phyloP scores from a whole-genome alignment of 495 filamentous ascomycete species.

The Neurospora tetraspora region DNA sequence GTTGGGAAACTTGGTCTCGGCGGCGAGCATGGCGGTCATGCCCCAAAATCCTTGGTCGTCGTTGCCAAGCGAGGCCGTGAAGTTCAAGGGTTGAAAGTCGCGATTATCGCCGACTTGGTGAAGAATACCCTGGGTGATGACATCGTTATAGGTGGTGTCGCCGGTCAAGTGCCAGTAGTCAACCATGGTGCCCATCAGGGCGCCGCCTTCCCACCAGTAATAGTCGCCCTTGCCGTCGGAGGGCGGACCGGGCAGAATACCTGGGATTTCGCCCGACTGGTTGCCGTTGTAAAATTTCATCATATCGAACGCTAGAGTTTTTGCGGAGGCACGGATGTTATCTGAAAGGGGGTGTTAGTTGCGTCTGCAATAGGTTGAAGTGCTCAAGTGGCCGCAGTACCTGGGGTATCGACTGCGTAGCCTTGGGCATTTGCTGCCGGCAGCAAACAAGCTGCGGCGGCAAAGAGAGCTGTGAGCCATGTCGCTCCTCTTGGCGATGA shows the following conservation, averaged over 20 bases:
- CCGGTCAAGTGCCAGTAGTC: constrained; percentile 66
- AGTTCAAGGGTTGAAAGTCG: constrained; percentile 56
- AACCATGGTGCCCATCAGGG: constrained; percentile 48
- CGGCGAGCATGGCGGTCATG: constrained; percentile 64
- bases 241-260: constrained; percentile 50
- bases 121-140: constrained; percentile 49
- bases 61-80: constrained; percentile 64
- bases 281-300: constrained; percentile 58
- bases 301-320: constrained; percentile 52
- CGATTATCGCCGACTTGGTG: constrained; percentile 51
- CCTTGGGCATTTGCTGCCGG: constrained; percentile 11
- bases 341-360: constrained; percentile 25
- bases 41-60: constrained; percentile 83
- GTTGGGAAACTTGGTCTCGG: constrained; percentile 62
- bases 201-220: constrained; percentile 50
- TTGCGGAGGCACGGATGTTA: constrained; percentile 52
- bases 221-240: constrained; percentile 34
- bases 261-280: constrained; percentile 50
- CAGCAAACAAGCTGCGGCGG: constrained; percentile 6
- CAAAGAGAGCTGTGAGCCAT: constrained; percentile 15
- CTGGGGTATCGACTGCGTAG: constrained; percentile 17
- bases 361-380: not conserved
- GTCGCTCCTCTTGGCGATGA: constrained; percentile 1
- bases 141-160: constrained; percentile 52
- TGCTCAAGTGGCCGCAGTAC: constrained; percentile 4